Percentiles rank a stretch among this genome's conserved stretches.
phyloP scores from a whole-genome alignment of 441 rosid genomes.

The Euphorbia celastroides region DNA sequence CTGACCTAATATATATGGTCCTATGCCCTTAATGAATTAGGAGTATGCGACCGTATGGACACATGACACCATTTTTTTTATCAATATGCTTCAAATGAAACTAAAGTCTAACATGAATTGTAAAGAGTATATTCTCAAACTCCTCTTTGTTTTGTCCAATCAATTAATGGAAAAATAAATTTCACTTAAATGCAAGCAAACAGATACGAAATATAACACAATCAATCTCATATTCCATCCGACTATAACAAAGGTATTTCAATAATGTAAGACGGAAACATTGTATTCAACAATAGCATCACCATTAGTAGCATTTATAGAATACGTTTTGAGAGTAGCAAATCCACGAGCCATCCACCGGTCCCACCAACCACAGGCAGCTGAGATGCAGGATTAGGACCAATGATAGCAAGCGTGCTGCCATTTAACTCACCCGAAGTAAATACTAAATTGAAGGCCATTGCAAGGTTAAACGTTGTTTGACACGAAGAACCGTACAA shows the following conservation, averaged over 20 bases:
- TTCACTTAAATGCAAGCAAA: too few relatives aligned
- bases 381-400: slow-evolving; percentile 5
- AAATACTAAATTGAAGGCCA: slow-evolving; percentile 12
- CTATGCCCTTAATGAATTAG: too few relatives aligned
- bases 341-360: slow-evolving; percentile 7
- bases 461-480: background rate
- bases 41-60: too few relatives aligned
- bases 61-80: too few relatives aligned
- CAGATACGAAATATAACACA: too few relatives aligned
- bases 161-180: too few relatives aligned
- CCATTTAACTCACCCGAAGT: slow-evolving; percentile 6
- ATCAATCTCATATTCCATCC: background rate
- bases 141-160: too few relatives aligned
- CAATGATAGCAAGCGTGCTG: slow-evolving; percentile 10
- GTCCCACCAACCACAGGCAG: slow-evolving; percentile 16
- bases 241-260: background rate
- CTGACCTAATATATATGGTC: too few relatives aligned
- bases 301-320: background rate
- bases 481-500: slow-evolving; percentile 7
- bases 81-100: too few relatives aligned
- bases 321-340: slow-evolving; percentile 2
- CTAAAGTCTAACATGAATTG: too few relatives aligned
- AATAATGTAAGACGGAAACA: slow-evolving; percentile 41
- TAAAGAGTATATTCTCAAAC: too few relatives aligned
- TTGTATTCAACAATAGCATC: slow-evolving; percentile 31